A percentile compares a stretch with the other conserved stretches of the same genome.
phyloP scores from a whole-genome alignment of 2,329 filamentous ascomycete genomes.

The Aspergillus pseudoterreus region DNA sequence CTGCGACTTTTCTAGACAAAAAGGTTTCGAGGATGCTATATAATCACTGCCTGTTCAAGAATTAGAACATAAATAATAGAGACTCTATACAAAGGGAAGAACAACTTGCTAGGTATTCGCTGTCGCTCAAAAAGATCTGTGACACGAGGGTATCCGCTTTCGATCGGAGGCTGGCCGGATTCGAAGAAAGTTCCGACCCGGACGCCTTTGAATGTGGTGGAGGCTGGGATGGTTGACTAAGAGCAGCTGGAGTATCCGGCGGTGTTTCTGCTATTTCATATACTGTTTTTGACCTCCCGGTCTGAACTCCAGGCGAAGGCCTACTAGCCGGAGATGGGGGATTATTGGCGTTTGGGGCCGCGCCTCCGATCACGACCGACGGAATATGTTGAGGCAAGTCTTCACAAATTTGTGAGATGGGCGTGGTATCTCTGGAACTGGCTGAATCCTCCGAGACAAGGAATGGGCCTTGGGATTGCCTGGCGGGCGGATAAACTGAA shows the following conservation, averaged over 20 bases:
- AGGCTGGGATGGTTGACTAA: background rate
- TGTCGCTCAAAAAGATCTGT: background rate
- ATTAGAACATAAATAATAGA: background rate
- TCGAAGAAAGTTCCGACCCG: conserved; percentile 1
- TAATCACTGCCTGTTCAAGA: too few species aligned
- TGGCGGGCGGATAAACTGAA: conserved; percentile 12
- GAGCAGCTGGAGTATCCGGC: background rate
- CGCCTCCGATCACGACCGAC: too few species aligned
- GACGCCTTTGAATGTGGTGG: background rate
- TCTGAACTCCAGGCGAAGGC: too few species aligned
- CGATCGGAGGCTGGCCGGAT: background rate
- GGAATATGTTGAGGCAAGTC: background rate
- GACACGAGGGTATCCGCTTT: background rate
- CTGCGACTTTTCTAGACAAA: too few species aligned
- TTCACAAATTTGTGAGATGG: too few species aligned
- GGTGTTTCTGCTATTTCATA: conserved; percentile 23
- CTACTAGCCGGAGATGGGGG: too few species aligned
- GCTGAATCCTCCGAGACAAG: background rate
- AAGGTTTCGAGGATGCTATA: too few species aligned
- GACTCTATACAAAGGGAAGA: conserved; percentile 5
- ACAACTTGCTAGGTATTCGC: background rate
- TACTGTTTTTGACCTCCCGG: background rate
- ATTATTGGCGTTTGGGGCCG: too few species aligned
- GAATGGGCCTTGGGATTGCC: conserved; percentile 8
- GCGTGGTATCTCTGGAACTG: background rate